phyloP scores from a whole-genome alignment of 345 rosid genomes.

The Eucalyptus cloeziana region DNA sequence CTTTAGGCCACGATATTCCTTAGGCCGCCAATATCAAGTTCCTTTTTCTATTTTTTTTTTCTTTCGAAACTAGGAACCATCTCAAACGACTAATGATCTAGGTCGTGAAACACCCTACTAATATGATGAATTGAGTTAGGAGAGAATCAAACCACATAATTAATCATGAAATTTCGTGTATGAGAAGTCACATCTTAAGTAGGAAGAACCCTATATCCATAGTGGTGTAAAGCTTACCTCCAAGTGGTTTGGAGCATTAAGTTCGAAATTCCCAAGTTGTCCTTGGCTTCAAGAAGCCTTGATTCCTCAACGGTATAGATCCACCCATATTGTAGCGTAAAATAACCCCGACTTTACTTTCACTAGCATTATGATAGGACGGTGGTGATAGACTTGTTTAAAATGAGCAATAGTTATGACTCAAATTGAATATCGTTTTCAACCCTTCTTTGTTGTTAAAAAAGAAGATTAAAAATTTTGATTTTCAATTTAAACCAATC shows the following conservation, averaged over 20 bases:
- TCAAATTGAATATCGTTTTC: accelerated
- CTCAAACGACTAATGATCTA: neutral
- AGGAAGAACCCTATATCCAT: neutral
- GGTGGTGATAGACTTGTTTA: neutral
- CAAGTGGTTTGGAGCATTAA: neutral
- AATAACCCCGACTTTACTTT: neutral
- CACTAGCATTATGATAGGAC: neutral
- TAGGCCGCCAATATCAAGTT: neutral
- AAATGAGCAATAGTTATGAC: neutral
- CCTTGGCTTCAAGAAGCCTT: neutral
- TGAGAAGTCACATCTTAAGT: neutral
- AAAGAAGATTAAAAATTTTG: neutral
- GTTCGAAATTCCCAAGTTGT: neutral
- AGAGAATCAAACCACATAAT: neutral
- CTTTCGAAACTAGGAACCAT: neutral
- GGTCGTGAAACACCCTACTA: neutral
- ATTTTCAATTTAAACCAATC: neutral
- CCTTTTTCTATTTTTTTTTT: neutral
- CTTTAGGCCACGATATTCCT: neutral
- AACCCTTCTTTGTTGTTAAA: neutral
- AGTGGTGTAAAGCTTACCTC: neutral
- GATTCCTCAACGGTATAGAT: neutral
- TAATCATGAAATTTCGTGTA: neutral
- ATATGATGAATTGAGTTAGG: neutral
- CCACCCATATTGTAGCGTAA: accelerated